Percentiles rank a stretch among this genome's conserved stretches.
Evolutionary conservation across 345 rosid species (phyloP).

Genomic region (Zanthoxylum bungeanum): DNA sequence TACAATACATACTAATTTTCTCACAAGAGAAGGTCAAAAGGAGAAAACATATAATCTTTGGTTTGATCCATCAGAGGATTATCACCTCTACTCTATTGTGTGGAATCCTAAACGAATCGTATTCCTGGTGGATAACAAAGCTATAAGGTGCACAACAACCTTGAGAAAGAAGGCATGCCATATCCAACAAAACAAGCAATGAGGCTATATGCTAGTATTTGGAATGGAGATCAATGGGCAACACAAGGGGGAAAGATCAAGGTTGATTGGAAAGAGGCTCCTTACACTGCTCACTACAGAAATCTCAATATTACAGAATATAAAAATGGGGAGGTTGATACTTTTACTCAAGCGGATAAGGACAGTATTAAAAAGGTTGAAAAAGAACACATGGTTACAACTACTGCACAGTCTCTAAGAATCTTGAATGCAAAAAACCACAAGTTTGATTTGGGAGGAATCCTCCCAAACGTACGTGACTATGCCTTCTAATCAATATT

Average conservation of each 20-base stretch:
- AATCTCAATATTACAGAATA: neutral
- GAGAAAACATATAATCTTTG: conserved; percentile 27
- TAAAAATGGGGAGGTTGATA: no score
- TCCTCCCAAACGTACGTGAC: no score
- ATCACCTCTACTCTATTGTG: conserved; percentile 17
- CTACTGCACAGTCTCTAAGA: no score
- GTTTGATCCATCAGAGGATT: conserved; percentile 24
- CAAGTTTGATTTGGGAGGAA: no score
- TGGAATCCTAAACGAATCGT: conserved; percentile 32
- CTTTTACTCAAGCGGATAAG: no score
- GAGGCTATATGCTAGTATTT: neutral
- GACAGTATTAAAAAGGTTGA: no score
- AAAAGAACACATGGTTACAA: no score
- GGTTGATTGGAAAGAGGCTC: neutral
- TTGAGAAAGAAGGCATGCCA: neutral
- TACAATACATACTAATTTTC: conserved; percentile 26
- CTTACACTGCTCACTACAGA: neutral
- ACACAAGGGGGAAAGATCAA: neutral
- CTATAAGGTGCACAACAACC: conserved; percentile 1
- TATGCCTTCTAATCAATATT: no score
- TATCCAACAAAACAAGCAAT: neutral
- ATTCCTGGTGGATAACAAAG: conserved; percentile 3
- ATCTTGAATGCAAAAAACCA: no score
- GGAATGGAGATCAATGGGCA: conserved; percentile 7
- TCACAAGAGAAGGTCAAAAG: conserved; percentile 21